Conservation (phyloP, 2,329 filamentous ascomycete species). For the Nemania sp. region DNA sequence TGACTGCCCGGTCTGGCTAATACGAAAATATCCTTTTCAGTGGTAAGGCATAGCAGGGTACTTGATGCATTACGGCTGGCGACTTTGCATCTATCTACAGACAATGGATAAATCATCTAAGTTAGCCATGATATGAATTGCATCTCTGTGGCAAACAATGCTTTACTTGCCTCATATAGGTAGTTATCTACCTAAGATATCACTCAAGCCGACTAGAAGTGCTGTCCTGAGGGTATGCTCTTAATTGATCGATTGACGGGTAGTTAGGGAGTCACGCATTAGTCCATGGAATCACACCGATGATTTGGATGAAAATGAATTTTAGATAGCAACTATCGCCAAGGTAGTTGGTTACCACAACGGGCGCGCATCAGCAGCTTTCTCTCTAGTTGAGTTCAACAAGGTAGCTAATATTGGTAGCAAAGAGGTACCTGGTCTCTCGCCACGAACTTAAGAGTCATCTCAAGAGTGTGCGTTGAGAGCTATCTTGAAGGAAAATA, state of each 20-base stretch:
- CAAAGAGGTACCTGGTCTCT: too few relatives aligned
- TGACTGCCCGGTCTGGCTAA: constrained; percentile 1
- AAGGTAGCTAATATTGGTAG: too few relatives aligned
- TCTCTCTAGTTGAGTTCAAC: too few relatives aligned
- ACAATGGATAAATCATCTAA: neutral
- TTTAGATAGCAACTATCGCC: too few relatives aligned
- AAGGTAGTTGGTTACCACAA: neutral
- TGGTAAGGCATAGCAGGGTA: neutral
- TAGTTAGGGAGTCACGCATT: neutral
- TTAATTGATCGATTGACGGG: neutral
- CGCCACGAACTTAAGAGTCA: too few relatives aligned
- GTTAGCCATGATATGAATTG: neutral
- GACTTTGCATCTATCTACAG: neutral
- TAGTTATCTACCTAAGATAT: neutral
- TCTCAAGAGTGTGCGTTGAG: neutral
- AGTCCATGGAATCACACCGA: neutral
- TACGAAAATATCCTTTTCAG: constrained; percentile 1
- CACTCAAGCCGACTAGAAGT: neutral
- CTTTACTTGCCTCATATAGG: neutral
- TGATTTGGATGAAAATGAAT: neutral
- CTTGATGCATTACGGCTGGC: neutral
- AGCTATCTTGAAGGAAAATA: neutral
- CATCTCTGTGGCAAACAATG: neutral
- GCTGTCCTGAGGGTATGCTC: neutral
- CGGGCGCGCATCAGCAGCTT: too few relatives aligned